Evolutionary conservation across 768 basidiomycete genomes (phyloP), one percentile per base, ranked within the genome.

Genomic region (Suillus cothurnatus): DNA sequence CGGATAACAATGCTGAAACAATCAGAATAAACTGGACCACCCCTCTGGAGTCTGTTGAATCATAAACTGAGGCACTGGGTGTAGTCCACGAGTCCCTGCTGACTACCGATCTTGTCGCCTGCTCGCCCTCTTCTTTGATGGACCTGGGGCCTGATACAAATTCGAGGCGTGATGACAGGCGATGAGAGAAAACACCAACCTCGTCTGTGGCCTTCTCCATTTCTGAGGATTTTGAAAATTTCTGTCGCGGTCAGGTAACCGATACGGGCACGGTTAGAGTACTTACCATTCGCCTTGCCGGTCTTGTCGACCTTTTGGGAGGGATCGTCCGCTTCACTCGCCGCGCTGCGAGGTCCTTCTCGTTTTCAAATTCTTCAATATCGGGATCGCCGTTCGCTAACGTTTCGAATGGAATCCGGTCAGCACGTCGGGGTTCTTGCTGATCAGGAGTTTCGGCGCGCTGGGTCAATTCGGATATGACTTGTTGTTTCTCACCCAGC

Each of bases 371-470:
- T 56, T 62, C 53, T 63, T 63, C 68, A 70, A 66, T 71, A 43
- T 76, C 75, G 17, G 73, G 67, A 64, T 72, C 76, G 71, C 68
- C 70, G 66, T 67, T 68, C 36, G 68, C 68, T 0, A 74, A 69
- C 61, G 66, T 72, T 66, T 73, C 6, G 49, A n/a, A n/a, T n/a
- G n/a, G n/a, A n/a, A n/a, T n/a, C n/a, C n/a, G n/a, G n/a, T n/a
- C n/a, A n/a, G 61, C 34, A 28, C 19, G 38, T 21, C 26, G 58
- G 31, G 19, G 19, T 28, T 59, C 41, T 59, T 71, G 71, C 66
- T 74, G 73, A 28, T 67, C 43, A 11, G 72, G 68, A 4, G 64
- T 61, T 61, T 77, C 74, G 52, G 67, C 70, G 61, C 68, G 74
- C 49, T 67, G 68, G 11, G 64, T 38, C 61, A 77, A 47, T 58